Conservation (phyloP, 257 asterid species). For the Scutellaria baicalensis region DNA sequence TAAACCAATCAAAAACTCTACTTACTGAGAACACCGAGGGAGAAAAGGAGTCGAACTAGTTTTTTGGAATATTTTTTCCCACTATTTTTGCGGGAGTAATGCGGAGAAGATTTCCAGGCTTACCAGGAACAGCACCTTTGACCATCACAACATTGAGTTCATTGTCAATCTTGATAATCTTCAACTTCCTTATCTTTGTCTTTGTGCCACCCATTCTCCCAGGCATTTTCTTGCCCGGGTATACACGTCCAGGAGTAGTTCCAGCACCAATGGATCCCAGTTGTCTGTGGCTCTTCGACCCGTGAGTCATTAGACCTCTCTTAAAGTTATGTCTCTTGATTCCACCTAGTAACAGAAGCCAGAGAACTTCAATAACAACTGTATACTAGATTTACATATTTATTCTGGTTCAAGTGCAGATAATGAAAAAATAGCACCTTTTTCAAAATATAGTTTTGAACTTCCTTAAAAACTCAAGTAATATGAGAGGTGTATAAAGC, state of each 20-base stretch:
- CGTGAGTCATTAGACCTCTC: slow-evolving; percentile 94
- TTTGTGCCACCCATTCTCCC: slow-evolving; percentile 97
- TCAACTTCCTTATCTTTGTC: slow-evolving; percentile 74
- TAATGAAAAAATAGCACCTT: neutral
- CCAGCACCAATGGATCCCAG: slow-evolving; percentile 98
- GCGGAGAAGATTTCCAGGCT: slow-evolving; percentile 94
- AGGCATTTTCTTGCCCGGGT: slow-evolving; percentile 93
- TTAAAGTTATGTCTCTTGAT: slow-evolving; percentile 89
- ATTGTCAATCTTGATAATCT: slow-evolving; percentile 73
- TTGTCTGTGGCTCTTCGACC: slow-evolving; percentile 90
- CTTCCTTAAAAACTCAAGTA: neutral
- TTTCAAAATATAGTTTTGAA: neutral
- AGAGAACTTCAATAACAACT: neutral
- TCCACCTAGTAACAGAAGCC: slow-evolving; percentile 55
- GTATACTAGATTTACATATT: neutral
- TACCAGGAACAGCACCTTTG: slow-evolving; percentile 95
- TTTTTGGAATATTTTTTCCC: slow-evolving; percentile 75
- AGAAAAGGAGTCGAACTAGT: slow-evolving; percentile 18
- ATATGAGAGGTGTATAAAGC: neutral
- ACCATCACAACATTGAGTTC: slow-evolving; percentile 75
- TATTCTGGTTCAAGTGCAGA: neutral
- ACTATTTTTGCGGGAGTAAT: slow-evolving; percentile 95
- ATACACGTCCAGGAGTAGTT: slow-evolving; percentile 94
- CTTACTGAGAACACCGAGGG: slow-evolving; percentile 9
- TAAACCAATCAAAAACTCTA: neutral